Percentiles rank a stretch among this genome's conserved stretches.
phyloP scores from a whole-genome alignment of 345 rosid genomes.

The Salix arbutifolia region DNA sequence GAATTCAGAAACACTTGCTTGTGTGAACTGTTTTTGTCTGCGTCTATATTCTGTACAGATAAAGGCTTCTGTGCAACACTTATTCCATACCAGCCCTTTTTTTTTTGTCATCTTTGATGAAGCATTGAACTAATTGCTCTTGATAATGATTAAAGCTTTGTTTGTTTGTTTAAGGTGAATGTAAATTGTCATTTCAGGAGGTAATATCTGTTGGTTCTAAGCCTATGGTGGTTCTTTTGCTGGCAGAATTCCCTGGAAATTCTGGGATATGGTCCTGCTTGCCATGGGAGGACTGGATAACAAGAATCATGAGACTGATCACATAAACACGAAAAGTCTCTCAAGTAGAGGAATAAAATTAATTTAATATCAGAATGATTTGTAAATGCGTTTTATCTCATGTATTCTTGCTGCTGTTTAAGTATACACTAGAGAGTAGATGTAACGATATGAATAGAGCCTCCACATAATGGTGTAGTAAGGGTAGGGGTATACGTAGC shows the following conservation, averaged over 20 bases:
- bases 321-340: background rate
- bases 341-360: background rate
- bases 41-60: slow-evolving; percentile 1
- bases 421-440: background rate
- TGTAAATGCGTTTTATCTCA: background rate
- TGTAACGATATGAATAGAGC: background rate
- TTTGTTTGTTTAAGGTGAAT: slow-evolving; percentile 47
- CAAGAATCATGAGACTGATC: slow-evolving; percentile 19
- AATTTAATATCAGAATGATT: background rate
- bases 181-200: slow-evolving; percentile 55
- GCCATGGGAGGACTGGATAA: slow-evolving; percentile 93
- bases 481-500: background rate
- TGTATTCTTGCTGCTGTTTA: background rate
- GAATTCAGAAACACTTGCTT: background rate
- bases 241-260: slow-evolving; percentile 71
- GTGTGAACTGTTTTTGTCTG: background rate
- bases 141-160: background rate
- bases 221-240: slow-evolving; percentile 75
- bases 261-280: slow-evolving; percentile 42
- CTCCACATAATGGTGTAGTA: background rate
- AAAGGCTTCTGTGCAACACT: background rate
- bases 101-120: background rate
- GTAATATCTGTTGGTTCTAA: slow-evolving; percentile 61
- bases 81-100: background rate
- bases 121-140: background rate